phyloP scores from a whole-genome alignment of 345 rosid genomes.

The Carallia pectinifolia region DNA sequence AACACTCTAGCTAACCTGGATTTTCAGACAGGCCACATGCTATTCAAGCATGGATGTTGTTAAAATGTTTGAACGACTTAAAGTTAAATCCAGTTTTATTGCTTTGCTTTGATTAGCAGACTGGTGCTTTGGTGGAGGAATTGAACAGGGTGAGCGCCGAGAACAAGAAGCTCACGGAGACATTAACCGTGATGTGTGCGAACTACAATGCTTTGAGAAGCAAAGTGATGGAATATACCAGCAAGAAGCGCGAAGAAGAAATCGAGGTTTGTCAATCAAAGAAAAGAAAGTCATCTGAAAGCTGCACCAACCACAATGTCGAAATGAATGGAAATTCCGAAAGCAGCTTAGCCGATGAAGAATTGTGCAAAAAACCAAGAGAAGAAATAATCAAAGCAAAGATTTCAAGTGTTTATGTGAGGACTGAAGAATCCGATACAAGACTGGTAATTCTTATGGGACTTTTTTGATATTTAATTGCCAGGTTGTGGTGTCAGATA shows the following conservation, averaged over 20 bases:
- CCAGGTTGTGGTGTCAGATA: neutral
- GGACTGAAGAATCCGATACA: constrained; percentile 70
- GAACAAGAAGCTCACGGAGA: constrained; percentile 81
- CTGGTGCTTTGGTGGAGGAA: constrained; percentile 68
- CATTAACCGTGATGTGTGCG: constrained; percentile 67
- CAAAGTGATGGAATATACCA: constrained; percentile 57
- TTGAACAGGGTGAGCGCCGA: constrained; percentile 73
- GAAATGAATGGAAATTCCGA: constrained; percentile 56
- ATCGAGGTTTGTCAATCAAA: constrained; percentile 54
- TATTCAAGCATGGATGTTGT: too few species aligned
- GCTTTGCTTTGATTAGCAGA: constrained; percentile 21
- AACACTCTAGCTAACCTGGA: too few species aligned
- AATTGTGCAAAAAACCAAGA: constrained; percentile 63
- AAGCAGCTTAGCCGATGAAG: constrained; percentile 84
- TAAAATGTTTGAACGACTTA: too few species aligned
- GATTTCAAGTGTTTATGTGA: constrained; percentile 53
- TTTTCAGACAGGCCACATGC: too few species aligned
- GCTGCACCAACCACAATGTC: constrained; percentile 31
- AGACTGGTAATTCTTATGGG: constrained; percentile 55
- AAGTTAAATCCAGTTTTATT: neutral
- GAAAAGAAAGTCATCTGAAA: constrained; percentile 65
- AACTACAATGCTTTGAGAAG: constrained; percentile 64
- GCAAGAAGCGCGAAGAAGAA: constrained; percentile 40
- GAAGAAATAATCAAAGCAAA: constrained; percentile 75
- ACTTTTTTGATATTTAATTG: neutral